Conservation (phyloP, 768 basidiomycete genomes). For the Scleroderma bovista region DNA sequence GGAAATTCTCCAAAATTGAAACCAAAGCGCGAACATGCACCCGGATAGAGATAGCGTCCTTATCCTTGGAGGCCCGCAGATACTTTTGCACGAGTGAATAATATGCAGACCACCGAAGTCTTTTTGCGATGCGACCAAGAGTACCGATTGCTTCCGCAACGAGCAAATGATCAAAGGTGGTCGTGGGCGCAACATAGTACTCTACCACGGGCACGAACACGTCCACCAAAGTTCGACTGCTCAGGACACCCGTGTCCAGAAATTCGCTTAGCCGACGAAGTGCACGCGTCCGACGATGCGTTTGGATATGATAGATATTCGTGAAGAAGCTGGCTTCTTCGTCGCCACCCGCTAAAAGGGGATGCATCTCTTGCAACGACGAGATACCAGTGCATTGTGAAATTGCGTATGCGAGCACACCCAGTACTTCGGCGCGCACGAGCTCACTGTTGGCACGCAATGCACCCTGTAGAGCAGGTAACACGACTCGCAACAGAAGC, state of each 20-base stretch:
- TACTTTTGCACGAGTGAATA: constrained; percentile 76
- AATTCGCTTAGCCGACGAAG: constrained; percentile 79
- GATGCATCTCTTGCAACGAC: constrained; percentile 71
- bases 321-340: constrained; percentile 96
- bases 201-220: constrained; percentile 84
- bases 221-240: constrained; percentile 67
- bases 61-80: constrained; percentile 59
- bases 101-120: constrained; percentile 82
- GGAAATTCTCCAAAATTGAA: constrained; percentile 82
- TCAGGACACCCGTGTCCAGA: constrained; percentile 58
- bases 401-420: constrained; percentile 73
- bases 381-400: constrained; percentile 53
- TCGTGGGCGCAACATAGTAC: constrained; percentile 64
- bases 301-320: constrained; percentile 91
- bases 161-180: constrained; percentile 74
- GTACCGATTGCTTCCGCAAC: constrained; percentile 84
- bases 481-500: constrained; percentile 59
- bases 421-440: constrained; percentile 79
- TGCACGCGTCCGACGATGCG: constrained; percentile 84
- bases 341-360: constrained; percentile 80
- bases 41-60: constrained; percentile 68
- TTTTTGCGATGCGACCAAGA: constrained; percentile 71
- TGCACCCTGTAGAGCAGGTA: constrained; percentile 75
- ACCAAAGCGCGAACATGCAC: constrained; percentile 84
- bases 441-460: constrained; percentile 77